Base-by-base conservation (phyloP, 768 basidiomycete genomes). In the Erythrobasidium yunnanense region DNA sequence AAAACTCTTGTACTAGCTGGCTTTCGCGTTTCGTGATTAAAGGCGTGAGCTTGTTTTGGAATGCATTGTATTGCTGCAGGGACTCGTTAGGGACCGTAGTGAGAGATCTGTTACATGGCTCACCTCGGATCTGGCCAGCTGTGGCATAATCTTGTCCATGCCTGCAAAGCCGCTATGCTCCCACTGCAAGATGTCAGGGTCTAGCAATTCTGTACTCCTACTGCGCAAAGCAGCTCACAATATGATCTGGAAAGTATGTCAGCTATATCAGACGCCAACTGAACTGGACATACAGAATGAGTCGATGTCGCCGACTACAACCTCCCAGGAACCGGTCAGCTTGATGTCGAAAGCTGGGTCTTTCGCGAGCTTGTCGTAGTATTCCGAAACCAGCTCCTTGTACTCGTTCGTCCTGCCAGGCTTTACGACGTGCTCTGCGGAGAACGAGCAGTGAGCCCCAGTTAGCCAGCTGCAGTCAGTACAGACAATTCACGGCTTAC, bases 91-190 rank as follows among this genome's bases (percentile, higher is more conserved):
- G 17, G 33, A 20, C 52, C 30, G 55, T 38, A 46, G 18, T 57
- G 13, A 32, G 47, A 46, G 23, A 57, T 23, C 49, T 20, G 49
- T 38, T 15, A 15, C 29, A 45, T 13, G 30, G 73, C 81, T 70
- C 74, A 88, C 90, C 77, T 84, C 79, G 6, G 87, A 85, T 55
- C 79, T 79, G 58, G 78, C 80, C 57, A 91, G 80, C 67, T 85
- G 80, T 58, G 79, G 76, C 49, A 80, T 81, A 20, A 85, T 84
- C 76, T 84, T 84, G 78, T 96, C 93, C 70, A 84, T 89, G 8
- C 91, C 91, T 32, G 81, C 83, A 76, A 90, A 88, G 68, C 92
- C 91, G 78, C 95, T 90, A 74, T 93, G 93, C 77, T 96, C 93
- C 53, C 29, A 95, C 79, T 67, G 35, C 15, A 32, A 42, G n/a